Evolutionary conservation across 495 filamentous ascomycete species (phyloP).

Genomic region (Clohesyomyces aquaticus): DNA sequence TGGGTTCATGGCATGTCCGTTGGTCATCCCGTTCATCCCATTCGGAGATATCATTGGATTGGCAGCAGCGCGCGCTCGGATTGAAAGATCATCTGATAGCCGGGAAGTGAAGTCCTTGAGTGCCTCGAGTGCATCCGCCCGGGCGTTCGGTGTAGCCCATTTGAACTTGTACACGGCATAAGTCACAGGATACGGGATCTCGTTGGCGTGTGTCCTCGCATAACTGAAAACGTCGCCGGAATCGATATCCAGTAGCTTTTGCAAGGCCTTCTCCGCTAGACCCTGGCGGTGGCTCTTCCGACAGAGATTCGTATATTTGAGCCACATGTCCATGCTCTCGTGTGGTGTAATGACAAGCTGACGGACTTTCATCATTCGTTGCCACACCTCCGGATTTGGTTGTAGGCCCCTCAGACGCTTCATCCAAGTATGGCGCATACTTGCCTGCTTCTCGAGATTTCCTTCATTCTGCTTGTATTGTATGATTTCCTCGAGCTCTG

Average conservation of each 20-base stretch:
- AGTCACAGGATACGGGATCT: conserved; percentile 64
- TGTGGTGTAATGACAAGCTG: conserved; percentile 85
- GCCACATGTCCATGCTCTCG: conserved; percentile 98
- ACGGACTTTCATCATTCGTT: conserved; percentile 93
- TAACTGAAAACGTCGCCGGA: conserved; percentile 43
- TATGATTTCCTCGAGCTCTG: conserved; percentile 97
- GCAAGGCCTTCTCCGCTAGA: conserved; percentile 94
- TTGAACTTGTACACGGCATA: conserved; percentile 94
- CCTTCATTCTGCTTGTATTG: conserved; percentile 86
- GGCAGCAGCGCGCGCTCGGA: conserved; percentile 59
- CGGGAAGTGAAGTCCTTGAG: conserved; percentile 81
- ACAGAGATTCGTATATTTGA: conserved; percentile 97
- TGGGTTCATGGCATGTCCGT: conserved; percentile 48
- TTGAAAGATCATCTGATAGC: conserved; percentile 71
- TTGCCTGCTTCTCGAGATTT: conserved; percentile 80
- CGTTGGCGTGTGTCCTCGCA: conserved; percentile 28
- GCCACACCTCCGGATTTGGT: conserved; percentile 97
- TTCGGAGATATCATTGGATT: conserved; percentile 51
- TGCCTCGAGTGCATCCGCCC: conserved; percentile 68
- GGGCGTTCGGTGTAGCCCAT: conserved; percentile 77
- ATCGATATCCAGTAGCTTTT: conserved; percentile 72
- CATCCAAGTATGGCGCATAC: conserved; percentile 92
- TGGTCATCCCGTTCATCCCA: conserved; percentile 53
- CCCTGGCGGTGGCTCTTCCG: conserved; percentile 93
- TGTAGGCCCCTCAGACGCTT: conserved; percentile 92